Conservation (phyloP, 2,329 filamentous ascomycete genomes). For the Arthroderma sp. region DNA sequence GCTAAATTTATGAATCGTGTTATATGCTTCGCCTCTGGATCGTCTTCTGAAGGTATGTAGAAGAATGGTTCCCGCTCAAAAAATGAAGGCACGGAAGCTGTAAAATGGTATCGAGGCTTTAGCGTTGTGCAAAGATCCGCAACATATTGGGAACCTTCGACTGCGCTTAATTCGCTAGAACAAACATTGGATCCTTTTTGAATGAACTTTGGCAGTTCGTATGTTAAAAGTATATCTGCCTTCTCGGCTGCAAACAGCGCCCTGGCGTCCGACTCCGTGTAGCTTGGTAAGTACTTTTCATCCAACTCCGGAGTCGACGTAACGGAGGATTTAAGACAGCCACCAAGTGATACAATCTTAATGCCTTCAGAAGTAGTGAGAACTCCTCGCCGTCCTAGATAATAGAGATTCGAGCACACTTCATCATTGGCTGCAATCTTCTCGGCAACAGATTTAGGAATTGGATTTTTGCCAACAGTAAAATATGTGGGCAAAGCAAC, state of each 20-base stretch:
- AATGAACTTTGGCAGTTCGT: constrained; percentile 68
- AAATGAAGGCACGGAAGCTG: constrained; percentile 55
- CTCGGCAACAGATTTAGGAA: constrained; percentile 58
- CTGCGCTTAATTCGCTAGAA: constrained; percentile 39
- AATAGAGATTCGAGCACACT: constrained; percentile 82
- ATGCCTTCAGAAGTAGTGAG: constrained; percentile 85
- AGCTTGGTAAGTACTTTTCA: constrained; percentile 60
- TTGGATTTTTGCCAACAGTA: constrained; percentile 57
- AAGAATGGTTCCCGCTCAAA: constrained; percentile 92
- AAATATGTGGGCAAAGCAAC: constrained; percentile 85
- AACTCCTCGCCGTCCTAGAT: constrained; percentile 71
- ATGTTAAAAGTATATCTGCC: constrained; percentile 77
- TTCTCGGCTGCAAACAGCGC: constrained; percentile 60
- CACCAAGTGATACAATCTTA: constrained; percentile 75
- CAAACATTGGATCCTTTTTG: constrained; percentile 53
- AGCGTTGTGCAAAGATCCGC: constrained; percentile 65
- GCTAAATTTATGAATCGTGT: constrained; percentile 89
- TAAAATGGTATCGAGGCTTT: constrained; percentile 87
- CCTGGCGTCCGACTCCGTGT: constrained; percentile 64
- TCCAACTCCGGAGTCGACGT: constrained; percentile 31
- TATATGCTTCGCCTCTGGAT: constrained; percentile 44
- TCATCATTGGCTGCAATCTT: constrained; percentile 60
- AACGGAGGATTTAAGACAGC: constrained; percentile 47
- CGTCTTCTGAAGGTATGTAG: constrained; percentile 43
- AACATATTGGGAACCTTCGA: constrained; percentile 51